Evolutionary conservation across 495 filamentous ascomycete genomes (phyloP).

Genomic region (Tuber umbilicatum): DNA sequence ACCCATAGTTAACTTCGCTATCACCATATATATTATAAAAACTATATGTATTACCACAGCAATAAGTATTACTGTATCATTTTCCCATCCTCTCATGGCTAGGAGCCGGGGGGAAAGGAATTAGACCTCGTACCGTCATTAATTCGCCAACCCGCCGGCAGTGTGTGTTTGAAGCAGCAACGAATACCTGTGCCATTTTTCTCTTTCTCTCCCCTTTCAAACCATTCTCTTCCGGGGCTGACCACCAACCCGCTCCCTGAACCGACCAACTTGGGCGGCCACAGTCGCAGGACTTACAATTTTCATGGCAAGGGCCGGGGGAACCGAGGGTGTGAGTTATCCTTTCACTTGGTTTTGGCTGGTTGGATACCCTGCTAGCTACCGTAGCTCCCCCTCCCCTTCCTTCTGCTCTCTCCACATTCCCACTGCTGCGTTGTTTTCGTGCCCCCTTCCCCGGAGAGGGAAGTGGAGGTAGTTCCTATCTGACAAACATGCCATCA

Average conservation of each 20-base stretch:
- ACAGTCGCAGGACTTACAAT: neutral
- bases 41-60: too few relatives aligned
- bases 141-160: neutral
- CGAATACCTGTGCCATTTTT: neutral
- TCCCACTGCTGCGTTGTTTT: neutral
- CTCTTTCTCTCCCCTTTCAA: neutral
- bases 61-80: too few relatives aligned
- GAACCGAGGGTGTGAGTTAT: neutral
- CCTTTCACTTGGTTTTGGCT: neutral
- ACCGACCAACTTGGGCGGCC: neutral
- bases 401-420: neutral
- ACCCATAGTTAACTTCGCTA: too few relatives aligned
- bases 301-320: neutral
- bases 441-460: neutral
- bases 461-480: neutral
- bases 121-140: neutral
- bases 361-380: neutral
- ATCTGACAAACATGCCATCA: neutral
- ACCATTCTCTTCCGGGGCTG: neutral
- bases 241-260: neutral
- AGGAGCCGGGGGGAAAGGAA: neutral
- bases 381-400: neutral
- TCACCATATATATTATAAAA: too few relatives aligned
- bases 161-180: neutral
- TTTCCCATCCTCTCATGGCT: too few relatives aligned